These are phyloP conservation scores for Aspergillus candidus DNA, from an alignment of 2,329 filamentous ascomycete species.

Conservation along the genomic window DNA sequence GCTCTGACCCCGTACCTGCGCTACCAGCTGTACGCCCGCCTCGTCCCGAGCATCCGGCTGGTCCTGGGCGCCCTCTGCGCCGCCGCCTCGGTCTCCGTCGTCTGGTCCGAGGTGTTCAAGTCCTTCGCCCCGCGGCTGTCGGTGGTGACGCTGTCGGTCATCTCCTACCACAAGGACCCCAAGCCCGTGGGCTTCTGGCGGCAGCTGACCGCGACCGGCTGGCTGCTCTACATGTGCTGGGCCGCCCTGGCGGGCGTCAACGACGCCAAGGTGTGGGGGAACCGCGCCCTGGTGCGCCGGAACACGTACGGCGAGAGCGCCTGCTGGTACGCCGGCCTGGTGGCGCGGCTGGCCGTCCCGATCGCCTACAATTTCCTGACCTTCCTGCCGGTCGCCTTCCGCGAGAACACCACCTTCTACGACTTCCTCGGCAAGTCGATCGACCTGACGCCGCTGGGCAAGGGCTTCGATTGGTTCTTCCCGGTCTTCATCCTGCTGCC, in stretches of 20 bases:
- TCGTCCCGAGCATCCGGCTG: constrained; percentile 64
- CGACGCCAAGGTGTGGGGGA: constrained; percentile 96
- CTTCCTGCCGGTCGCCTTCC: constrained; percentile 68
- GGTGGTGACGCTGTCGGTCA: constrained; percentile 54
- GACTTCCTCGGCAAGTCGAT: constrained; percentile 77
- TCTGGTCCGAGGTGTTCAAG: constrained; percentile 93
- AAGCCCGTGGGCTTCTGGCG: constrained; percentile 79
- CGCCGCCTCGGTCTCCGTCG: constrained; percentile 70
- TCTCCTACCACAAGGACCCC: constrained; percentile 64
- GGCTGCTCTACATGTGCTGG: constrained; percentile 95
- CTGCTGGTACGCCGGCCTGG: constrained; percentile 91
- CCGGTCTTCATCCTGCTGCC: constrained; percentile 82
- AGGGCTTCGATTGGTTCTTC: constrained; percentile 82
- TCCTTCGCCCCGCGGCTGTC: constrained; percentile 72
- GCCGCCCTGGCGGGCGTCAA: constrained; percentile 82
- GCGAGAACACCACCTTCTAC: constrained; percentile 76
- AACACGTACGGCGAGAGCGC: constrained; percentile 91
- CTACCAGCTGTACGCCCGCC: constrained; percentile 67
- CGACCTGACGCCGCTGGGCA: constrained; percentile 72
- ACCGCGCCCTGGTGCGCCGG: constrained; percentile 78
- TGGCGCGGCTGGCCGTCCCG: constrained; percentile 86
- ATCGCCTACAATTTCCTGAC: constrained; percentile 96
- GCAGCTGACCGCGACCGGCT: constrained; percentile 74
- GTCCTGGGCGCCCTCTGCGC: constrained; percentile 61
- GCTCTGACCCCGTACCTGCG: constrained; percentile 75